These are phyloP conservation scores for Fragilaria radians DNA, from an alignment of 108 stramenopile genomes.

Conservation along the genomic window DNA sequence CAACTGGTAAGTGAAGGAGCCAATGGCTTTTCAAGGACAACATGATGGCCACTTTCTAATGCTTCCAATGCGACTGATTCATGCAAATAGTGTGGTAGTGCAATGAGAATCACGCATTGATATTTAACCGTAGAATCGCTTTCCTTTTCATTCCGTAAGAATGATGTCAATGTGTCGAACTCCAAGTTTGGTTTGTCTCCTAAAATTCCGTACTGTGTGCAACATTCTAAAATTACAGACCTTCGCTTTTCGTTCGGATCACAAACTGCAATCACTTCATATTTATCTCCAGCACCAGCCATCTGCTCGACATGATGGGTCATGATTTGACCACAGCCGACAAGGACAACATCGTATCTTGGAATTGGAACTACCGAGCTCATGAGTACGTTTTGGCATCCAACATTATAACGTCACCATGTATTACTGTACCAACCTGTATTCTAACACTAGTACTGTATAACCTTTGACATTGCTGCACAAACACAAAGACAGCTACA, in stretches of 20 bases:
- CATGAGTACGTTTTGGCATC: no score
- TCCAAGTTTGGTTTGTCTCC: background rate
- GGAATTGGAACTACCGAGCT: no score
- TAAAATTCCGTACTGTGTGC: background rate
- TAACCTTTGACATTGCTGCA: conserved; percentile 66
- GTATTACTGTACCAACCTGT: conserved; percentile 36
- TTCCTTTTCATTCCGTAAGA: conserved; percentile 1
- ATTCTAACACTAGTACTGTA: conserved; percentile 70
- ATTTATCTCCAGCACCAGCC: conserved; percentile 1
- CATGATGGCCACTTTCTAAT: conserved; percentile 4
- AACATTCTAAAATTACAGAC: conserved; percentile 8
- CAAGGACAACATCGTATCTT: conserved; percentile 11
- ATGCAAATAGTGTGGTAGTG: conserved; percentile 34
- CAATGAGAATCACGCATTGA: conserved; percentile 17
- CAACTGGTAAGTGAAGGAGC: conserved; percentile 12
- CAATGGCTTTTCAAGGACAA: conserved; percentile 32
- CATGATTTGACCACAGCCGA: conserved; percentile 35
- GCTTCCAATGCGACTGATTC: conserved; percentile 17
- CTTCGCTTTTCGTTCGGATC: conserved; percentile 27
- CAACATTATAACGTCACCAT: conserved; percentile 67
- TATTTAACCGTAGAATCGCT: no score
- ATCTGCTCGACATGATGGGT: conserved; percentile 26
- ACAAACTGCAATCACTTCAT: conserved; percentile 12
- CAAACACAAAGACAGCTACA: conserved; percentile 61
- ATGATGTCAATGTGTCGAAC: conserved; percentile 1